Percentiles rank a stretch among this genome's conserved stretches.
phyloP scores from a whole-genome alignment of 2,329 filamentous ascomycete species.

The Exserohilum turcica region DNA sequence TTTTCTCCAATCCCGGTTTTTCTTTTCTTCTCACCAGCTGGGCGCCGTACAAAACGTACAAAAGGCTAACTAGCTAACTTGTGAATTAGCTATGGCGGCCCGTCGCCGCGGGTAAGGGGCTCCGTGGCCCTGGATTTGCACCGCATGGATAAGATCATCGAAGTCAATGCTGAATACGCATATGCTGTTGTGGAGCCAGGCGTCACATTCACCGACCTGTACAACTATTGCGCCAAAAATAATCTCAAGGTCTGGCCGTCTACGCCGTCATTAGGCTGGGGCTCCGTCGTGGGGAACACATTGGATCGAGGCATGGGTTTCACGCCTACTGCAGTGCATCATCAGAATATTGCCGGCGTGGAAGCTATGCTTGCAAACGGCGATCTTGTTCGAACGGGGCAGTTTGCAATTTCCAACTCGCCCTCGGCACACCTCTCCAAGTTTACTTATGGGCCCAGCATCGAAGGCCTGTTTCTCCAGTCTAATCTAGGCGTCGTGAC shows the following conservation, averaged over 20 bases:
- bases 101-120: slow-evolving; percentile 45
- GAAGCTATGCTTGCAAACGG: slow-evolving; percentile 47
- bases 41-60: not conserved
- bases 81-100: slow-evolving; percentile 34
- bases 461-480: slow-evolving; percentile 57
- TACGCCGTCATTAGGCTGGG: slow-evolving; percentile 43
- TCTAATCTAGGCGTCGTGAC: slow-evolving; percentile 60
- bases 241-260: slow-evolving; percentile 43
- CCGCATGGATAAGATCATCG: slow-evolving; percentile 52
- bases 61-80: not conserved
- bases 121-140: slow-evolving; percentile 44
- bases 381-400: slow-evolving; percentile 42
- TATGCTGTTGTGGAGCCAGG: slow-evolving; percentile 53
- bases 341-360: slow-evolving; percentile 46
- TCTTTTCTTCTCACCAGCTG: not conserved
- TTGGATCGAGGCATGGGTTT: slow-evolving; percentile 52
- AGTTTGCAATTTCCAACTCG: slow-evolving; percentile 51
- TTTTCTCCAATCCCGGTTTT: not conserved
- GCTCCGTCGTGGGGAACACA: slow-evolving; percentile 46
- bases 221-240: slow-evolving; percentile 38
- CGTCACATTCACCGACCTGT: slow-evolving; percentile 39
- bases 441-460: slow-evolving; percentile 47
- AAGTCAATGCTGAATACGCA: slow-evolving; percentile 52
- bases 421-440: slow-evolving; percentile 48
- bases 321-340: slow-evolving; percentile 46